A percentile compares a stretch with the other conserved stretches of the same genome.
These are phyloP conservation scores for Termitomyces sp. DNA, from an alignment of 768 basidiomycete species.

Conservation along the genomic window DNA sequence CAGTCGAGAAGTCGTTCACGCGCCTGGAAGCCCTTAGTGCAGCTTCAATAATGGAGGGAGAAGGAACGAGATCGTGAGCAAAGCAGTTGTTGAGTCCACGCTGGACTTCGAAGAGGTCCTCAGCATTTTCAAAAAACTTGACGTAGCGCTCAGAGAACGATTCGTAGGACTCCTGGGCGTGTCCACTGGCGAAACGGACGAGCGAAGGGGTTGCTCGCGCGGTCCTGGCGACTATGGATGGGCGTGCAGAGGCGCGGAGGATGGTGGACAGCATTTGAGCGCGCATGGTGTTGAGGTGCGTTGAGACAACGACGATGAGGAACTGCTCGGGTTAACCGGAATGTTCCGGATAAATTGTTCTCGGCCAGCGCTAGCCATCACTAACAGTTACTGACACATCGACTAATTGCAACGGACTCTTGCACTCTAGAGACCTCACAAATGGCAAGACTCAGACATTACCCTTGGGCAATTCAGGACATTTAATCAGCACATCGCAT, in stretches of 20 bases:
- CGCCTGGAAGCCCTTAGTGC: constrained; percentile 84
- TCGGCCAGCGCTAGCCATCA: not conserved
- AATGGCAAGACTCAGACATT: not conserved
- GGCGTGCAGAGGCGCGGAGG: constrained; percentile 57
- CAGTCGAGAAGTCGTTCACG: constrained; percentile 96
- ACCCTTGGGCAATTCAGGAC: not conserved
- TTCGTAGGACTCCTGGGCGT: constrained; percentile 90
- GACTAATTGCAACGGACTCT: not conserved
- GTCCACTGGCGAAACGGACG: constrained; percentile 49
- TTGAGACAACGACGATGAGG: constrained; percentile 21
- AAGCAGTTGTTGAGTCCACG: constrained; percentile 99
- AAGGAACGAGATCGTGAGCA: constrained; percentile 94
- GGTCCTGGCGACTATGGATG: constrained; percentile 32
- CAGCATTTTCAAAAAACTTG: constrained; percentile 86
- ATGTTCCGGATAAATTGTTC: constrained; percentile 19
- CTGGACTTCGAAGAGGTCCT: constrained; percentile 98
- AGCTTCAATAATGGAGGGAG: constrained; percentile 79
- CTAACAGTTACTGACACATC: not conserved
- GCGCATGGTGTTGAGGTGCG: constrained; percentile 39
- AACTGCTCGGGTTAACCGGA: constrained; percentile 26
- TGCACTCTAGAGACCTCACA: not conserved
- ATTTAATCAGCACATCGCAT: not conserved
- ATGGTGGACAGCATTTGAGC: constrained; percentile 56
- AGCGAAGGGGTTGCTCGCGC: constrained; percentile 38
- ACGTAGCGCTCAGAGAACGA: constrained; percentile 93